phyloP scores from a whole-genome alignment of 2,329 filamentous ascomycete species.

The Monilinia fructicola region DNA sequence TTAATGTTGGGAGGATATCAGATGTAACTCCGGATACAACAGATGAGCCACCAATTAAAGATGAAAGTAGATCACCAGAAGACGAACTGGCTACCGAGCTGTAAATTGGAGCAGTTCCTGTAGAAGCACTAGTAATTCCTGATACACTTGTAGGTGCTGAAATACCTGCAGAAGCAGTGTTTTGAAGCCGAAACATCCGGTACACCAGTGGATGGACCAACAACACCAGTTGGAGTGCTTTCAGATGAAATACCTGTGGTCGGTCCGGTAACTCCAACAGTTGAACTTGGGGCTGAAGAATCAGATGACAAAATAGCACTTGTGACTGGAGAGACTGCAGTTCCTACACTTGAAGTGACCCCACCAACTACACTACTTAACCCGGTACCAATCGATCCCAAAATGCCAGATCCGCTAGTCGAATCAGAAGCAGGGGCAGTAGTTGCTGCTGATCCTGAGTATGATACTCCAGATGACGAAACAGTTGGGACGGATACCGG shows the following conservation, averaged over 20 bases:
- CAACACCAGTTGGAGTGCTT: slow-evolving; percentile 6
- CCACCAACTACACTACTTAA: slow-evolving; percentile 13
- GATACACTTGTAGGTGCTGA: slow-evolving; percentile 4
- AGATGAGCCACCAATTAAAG: slow-evolving; percentile 4
- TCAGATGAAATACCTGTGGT: slow-evolving; percentile 14
- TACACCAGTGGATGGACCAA: not conserved
- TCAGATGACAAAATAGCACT: slow-evolving; percentile 13
- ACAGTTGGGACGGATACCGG: slow-evolving; percentile 25
- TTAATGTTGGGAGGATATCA: slow-evolving; percentile 13
- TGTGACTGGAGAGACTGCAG: slow-evolving; percentile 21
- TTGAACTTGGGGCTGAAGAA: not conserved
- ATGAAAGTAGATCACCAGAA: slow-evolving; percentile 2
- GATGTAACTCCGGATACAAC: slow-evolving; percentile 9
- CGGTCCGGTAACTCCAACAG: slow-evolving; percentile 2
- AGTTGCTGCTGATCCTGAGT: slow-evolving; percentile 26
- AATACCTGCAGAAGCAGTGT: not conserved
- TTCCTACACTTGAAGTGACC: slow-evolving; percentile 9
- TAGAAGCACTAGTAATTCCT: slow-evolving; percentile 6
- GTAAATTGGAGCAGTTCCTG: slow-evolving; percentile 2
- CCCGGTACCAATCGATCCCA: slow-evolving; percentile 8
- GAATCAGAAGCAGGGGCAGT: slow-evolving; percentile 1
- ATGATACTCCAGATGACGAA: slow-evolving; percentile 26
- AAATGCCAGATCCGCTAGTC: not conserved
- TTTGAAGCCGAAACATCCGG: not conserved
- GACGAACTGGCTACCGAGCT: not conserved